Conservation (phyloP, 2,329 filamentous ascomycete genomes). For the Dactylellina drechsleri region DNA sequence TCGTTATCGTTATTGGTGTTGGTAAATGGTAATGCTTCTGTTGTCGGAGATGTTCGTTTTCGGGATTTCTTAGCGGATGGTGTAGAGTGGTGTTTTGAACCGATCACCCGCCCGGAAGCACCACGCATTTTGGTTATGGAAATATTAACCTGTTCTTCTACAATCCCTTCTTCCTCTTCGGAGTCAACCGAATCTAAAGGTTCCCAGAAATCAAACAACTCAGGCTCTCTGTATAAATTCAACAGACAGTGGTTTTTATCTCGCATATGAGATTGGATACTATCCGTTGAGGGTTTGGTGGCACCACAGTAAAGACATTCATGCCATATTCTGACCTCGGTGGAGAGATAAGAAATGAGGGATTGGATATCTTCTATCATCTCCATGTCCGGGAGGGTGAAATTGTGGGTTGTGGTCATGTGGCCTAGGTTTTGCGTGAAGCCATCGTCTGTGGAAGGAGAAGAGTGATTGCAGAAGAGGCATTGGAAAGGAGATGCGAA, state of each 20-base stretch:
- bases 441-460: conserved; percentile 22
- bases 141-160: background rate
- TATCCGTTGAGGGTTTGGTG: conserved; percentile 56
- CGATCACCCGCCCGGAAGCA: conserved; percentile 26
- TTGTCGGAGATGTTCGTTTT: conserved; percentile 5
- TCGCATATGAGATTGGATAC: conserved; percentile 61
- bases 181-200: background rate
- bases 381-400: conserved; percentile 59
- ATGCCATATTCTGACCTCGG: conserved; percentile 58
- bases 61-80: conserved; percentile 19
- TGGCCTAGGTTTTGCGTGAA: conserved; percentile 58
- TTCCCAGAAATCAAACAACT: conserved; percentile 61
- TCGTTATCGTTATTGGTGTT: background rate
- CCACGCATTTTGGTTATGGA: conserved; percentile 13
- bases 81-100: conserved; percentile 17
- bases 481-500: conserved; percentile 57
- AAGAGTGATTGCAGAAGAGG: conserved; percentile 59
- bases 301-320: conserved; percentile 61
- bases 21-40: background rate
- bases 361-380: conserved; percentile 58
- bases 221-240: conserved; percentile 60
- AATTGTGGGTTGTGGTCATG: conserved; percentile 59
- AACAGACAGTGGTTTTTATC: conserved; percentile 61
- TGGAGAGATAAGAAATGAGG: conserved; percentile 60
- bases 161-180: background rate